Evolutionary conservation across 2,329 filamentous ascomycete species (phyloP).

Genomic region (Exophiala spinifera): DNA sequence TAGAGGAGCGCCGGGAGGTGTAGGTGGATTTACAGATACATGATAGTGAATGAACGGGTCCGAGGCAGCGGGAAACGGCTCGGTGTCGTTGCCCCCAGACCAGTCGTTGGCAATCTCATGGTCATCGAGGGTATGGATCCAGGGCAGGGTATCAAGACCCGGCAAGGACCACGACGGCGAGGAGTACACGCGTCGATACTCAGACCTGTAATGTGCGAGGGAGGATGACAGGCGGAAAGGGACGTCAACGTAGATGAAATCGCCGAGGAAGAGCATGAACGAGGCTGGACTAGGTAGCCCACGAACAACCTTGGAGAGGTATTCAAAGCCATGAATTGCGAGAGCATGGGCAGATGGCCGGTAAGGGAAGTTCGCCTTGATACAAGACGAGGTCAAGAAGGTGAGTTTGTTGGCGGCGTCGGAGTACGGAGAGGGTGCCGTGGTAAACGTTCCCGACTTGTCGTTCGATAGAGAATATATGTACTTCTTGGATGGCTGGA

Average conservation of each 20-base stretch:
- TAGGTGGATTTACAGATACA: constrained; percentile 75
- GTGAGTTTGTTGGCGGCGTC: constrained; percentile 70
- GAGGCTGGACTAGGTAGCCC: constrained; percentile 64
- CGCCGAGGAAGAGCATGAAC: constrained; percentile 60
- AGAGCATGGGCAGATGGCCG: constrained; percentile 78
- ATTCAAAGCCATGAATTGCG: constrained; percentile 63
- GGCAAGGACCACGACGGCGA: constrained; percentile 78
- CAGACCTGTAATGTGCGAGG: constrained; percentile 74
- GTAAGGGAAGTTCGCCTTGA: constrained; percentile 89
- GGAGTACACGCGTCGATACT: constrained; percentile 93
- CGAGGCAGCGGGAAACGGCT: constrained; percentile 73
- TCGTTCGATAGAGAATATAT: constrained; percentile 86
- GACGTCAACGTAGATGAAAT: constrained; percentile 65
- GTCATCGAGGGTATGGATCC: constrained; percentile 96
- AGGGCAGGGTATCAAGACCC: constrained; percentile 76
- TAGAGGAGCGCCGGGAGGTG: constrained; percentile 51
- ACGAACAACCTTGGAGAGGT: constrained; percentile 71
- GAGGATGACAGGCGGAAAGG: constrained; percentile 72
- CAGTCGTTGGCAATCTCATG: constrained; percentile 97
- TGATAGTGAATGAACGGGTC: constrained; percentile 90
- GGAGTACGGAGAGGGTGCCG: constrained; percentile 68
- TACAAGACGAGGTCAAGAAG: constrained; percentile 89
- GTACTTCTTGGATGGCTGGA: constrained; percentile 71
- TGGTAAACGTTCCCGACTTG: constrained; percentile 75
- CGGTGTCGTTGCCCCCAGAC: constrained; percentile 70